Base-by-base conservation (phyloP, 2,329 filamentous ascomycete species). In the Xylariales sp. region DNA sequence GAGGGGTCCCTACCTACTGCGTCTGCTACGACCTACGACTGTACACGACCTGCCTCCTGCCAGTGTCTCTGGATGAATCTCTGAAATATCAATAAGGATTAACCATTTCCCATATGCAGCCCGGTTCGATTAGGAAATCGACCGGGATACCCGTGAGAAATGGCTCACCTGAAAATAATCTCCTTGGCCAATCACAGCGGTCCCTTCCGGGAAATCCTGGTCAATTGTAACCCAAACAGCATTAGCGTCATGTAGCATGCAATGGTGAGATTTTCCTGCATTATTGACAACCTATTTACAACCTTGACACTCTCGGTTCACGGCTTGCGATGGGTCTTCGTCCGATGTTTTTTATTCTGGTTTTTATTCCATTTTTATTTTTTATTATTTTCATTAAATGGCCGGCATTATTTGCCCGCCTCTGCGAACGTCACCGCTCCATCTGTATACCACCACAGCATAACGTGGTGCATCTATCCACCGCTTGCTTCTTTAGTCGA, bases 81-180 rank as follows among this genome's bases (percentile, higher is more conserved):
- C 9, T 41, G 39, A 12, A 12, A 41, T 41, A 14, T 41, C 39
- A 10, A 41, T 14, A 41, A 14, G 63, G 59, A 59, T 59, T 52
- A 68, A 69, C 41, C 59, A 64, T 65, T 45, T 68, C 58, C 69
- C 67, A 70, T 69, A 55, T 74, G 71, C 72, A 72, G 64, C 49
- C 61, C 60, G 48, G 34, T 64, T 71, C 64, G 54, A 73, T 64
- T 12, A 52, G 72, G 72, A 57, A 71, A 68, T 54, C 50, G 53
- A 55, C 62, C 73, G 75, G 75, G 62, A 69, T 67, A 67, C 41
- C 75, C 75, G 75, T 71, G 69, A 32, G 69, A 71, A 71, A 72
- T 72, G 73, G 73, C 73, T 72, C 71, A 75, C 73, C 71, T 76
- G 74, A 75, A 75, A 50, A 59, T 30, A 39, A 56, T 34, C 56